phyloP scores from a whole-genome alignment of 441 rosid species.

The Euphorbia schlechtendalii region DNA sequence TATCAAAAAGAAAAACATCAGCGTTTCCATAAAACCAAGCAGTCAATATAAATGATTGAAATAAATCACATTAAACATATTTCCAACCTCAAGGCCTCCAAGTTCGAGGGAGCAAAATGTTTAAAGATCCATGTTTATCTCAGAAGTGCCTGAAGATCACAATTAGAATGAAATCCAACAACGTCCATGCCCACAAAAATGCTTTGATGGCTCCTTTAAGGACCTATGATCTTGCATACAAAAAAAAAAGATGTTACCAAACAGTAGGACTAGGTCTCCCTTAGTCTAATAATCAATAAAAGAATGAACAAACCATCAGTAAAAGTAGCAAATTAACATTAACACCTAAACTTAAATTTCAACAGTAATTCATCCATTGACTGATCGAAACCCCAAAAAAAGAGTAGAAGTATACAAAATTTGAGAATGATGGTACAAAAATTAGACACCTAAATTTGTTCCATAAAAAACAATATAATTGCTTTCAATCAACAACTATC shows the following conservation, averaged over 20 bases:
- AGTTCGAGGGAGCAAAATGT: too few relatives aligned
- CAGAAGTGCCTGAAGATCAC: slow-evolving; percentile 76
- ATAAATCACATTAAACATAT: too few relatives aligned
- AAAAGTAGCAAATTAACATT: background rate
- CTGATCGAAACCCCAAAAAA: background rate
- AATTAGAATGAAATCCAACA: slow-evolving; percentile 88
- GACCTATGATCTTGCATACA: slow-evolving; percentile 70
- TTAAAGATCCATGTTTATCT: too few relatives aligned
- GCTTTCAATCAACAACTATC: too few relatives aligned
- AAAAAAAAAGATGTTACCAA: slow-evolving; percentile 18
- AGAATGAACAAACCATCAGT: background rate
- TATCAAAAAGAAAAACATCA: too few relatives aligned
- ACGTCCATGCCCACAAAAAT: slow-evolving; percentile 91
- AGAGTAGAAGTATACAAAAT: too few relatives aligned
- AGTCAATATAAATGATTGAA: too few relatives aligned
- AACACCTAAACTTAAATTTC: background rate
- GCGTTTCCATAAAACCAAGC: too few relatives aligned
- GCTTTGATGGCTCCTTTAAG: slow-evolving; percentile 73
- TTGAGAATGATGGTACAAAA: background rate
- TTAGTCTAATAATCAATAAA: background rate
- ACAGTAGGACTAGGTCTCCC: slow-evolving; percentile 1
- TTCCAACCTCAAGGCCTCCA: too few relatives aligned
- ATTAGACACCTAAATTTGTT: background rate
- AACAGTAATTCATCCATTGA: background rate
- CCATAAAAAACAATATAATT: too few relatives aligned